Conservation (phyloP, 2,329 filamentous ascomycete genomes). For the Trichophyton simii region DNA sequence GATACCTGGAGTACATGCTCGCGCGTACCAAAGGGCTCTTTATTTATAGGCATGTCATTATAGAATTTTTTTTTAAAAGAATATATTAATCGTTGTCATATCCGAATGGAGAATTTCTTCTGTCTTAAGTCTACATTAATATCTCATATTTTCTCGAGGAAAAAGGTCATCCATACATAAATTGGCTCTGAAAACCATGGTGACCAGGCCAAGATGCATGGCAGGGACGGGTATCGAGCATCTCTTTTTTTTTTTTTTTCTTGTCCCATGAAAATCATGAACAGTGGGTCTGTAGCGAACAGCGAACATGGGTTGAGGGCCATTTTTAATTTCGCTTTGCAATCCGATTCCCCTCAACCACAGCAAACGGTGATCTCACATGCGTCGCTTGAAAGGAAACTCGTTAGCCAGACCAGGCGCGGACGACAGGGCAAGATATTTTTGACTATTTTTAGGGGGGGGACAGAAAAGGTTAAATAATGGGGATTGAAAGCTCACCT, state of each 20-base stretch:
- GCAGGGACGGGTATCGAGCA: neutral
- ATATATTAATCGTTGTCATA: neutral
- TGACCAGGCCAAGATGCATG: neutral
- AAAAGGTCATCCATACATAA: neutral
- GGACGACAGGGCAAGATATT: too few species aligned
- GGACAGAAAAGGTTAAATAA: neutral
- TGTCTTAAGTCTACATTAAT: neutral
- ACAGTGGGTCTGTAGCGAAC: neutral
- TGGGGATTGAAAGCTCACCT: conserved; percentile 13
- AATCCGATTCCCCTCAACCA: neutral
- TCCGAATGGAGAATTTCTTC: too few species aligned
- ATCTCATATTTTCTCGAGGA: neutral
- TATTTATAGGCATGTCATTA: neutral
- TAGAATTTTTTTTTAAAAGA: neutral
- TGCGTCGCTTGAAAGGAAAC: conserved; percentile 6
- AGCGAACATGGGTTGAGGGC: neutral
- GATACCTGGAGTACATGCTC: neutral
- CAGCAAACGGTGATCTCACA: conserved; percentile 11
- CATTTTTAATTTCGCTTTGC: too few species aligned
- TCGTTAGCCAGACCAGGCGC: conserved; percentile 1
- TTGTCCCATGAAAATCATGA: neutral
- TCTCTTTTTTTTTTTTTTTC: neutral
- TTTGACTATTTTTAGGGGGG: too few species aligned
- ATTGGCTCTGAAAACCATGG: neutral
- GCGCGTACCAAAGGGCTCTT: neutral